Conservation (phyloP, 306 rosid species). For the Sicyos edulis region DNA sequence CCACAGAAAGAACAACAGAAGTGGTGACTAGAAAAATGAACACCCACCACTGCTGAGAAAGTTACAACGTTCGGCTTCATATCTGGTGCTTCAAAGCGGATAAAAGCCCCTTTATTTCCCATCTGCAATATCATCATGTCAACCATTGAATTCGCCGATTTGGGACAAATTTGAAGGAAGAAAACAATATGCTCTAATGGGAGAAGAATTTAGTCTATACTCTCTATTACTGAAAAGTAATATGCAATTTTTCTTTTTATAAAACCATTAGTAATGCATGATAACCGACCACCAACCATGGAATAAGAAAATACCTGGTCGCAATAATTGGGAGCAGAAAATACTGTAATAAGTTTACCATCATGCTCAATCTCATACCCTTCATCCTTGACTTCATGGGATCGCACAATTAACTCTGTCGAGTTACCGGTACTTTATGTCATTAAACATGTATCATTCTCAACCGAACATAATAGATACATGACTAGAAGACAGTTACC, state of each 20-base stretch:
- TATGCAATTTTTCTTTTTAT: background rate
- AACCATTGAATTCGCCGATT: no score
- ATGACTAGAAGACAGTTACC: constrained; percentile 35
- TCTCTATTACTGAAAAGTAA: background rate
- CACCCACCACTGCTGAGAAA: constrained; percentile 90
- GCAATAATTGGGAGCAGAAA: constrained; percentile 99
- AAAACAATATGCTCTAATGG: background rate
- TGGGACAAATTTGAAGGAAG: no score
- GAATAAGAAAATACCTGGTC: constrained; percentile 62
- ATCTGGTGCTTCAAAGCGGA: constrained; percentile 85
- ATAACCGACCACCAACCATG: no score
- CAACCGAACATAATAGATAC: background rate
- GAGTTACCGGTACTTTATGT: constrained; percentile 14
- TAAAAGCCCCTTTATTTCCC: constrained; percentile 99
- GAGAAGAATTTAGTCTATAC: background rate
- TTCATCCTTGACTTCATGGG: constrained; percentile 99
- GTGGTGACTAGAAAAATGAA: background rate
- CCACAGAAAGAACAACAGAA: background rate
- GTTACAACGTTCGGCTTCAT: constrained; percentile 82
- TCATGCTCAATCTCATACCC: constrained; percentile 97
- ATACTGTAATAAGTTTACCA: constrained; percentile 94
- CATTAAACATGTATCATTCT: background rate
- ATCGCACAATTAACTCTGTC: constrained; percentile 90
- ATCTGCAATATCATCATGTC: constrained; percentile 52
- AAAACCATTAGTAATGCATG: no score